A percentile compares a stretch with the other conserved stretches of the same genome.
Evolutionary conservation across 257 asterid species (phyloP).

Genomic region (Nicotiana benthamiana): DNA sequence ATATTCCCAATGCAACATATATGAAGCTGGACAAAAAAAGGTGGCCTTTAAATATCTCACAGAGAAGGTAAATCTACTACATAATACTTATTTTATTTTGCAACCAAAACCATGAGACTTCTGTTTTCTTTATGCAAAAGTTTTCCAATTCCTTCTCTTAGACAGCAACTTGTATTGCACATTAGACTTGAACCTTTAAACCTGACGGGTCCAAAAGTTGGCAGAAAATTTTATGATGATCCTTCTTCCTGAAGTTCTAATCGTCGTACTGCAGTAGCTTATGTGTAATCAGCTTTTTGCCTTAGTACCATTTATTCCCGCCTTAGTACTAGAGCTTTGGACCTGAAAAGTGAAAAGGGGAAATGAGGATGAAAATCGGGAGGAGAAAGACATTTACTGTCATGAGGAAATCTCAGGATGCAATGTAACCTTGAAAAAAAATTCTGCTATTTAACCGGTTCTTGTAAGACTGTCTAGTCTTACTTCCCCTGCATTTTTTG

Average conservation of each 20-base stretch:
- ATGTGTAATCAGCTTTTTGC: background rate
- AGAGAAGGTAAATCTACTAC: slow-evolving; percentile 51
- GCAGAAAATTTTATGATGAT: background rate
- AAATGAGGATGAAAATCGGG: background rate
- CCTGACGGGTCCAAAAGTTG: background rate
- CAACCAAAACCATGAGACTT: background rate
- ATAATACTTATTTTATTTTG: background rate
- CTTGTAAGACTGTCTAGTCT: background rate
- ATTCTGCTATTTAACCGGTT: background rate
- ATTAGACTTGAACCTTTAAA: background rate
- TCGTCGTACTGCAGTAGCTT: background rate
- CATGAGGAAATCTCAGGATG: background rate
- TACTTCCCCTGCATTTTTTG: background rate
- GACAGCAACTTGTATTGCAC: background rate
- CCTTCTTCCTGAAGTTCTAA: background rate
- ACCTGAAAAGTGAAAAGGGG: background rate
- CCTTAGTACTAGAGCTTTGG: background rate
- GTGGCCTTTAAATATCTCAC: slow-evolving; percentile 62
- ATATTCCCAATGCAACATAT: slow-evolving; percentile 79
- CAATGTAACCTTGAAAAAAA: background rate
- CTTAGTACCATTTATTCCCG: background rate
- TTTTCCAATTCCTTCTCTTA: background rate
- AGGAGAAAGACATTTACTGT: background rate
- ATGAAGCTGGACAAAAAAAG: slow-evolving; percentile 86
- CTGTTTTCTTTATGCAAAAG: background rate